A percentile compares a stretch with the other conserved stretches of the same genome.
These are phyloP conservation scores for Cyclocybe aegerita DNA, from an alignment of 768 basidiomycete species.

Conservation along the genomic window DNA sequence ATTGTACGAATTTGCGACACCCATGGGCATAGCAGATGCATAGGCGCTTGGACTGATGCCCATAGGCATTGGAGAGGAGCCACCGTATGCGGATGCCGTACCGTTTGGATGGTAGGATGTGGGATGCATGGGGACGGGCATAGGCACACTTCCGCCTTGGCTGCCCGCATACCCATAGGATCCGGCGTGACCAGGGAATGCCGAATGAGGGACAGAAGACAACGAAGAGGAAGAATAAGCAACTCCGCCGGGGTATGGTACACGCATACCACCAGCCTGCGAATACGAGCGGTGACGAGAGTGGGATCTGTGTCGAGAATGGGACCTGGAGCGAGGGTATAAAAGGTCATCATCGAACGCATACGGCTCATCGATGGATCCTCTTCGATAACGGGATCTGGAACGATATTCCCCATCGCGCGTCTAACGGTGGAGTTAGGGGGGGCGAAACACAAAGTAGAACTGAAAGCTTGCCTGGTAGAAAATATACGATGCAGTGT, in stretches of 20 bases:
- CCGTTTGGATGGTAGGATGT: conserved; percentile 12
- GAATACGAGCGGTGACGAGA: conserved; percentile 35
- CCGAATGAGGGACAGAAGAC: conserved; percentile 16
- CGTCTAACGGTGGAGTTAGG: conserved; percentile 22
- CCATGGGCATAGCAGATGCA: conserved; percentile 19
- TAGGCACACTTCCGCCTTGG: conserved; percentile 18
- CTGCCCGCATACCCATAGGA: conserved; percentile 24
- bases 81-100: conserved; percentile 20
- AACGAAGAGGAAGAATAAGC: conserved; percentile 18
- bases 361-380: conserved; percentile 37
- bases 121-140: conserved; percentile 24
- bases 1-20: conserved; percentile 25
- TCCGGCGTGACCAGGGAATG: conserved; percentile 16
- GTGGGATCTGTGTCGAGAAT: conserved; percentile 35
- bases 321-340: conserved; percentile 28
- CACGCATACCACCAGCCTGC: conserved; percentile 19
- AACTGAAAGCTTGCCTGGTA: conserved; percentile 39
- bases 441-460: neutral
- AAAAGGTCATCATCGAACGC: conserved; percentile 34
- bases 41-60: conserved; percentile 15
- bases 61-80: conserved; percentile 15
- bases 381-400: conserved; percentile 25
- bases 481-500: conserved; percentile 63
- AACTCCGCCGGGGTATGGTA: conserved; percentile 20
- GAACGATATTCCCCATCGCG: conserved; percentile 38